A percentile compares a stretch with the other conserved stretches of the same genome.
These are phyloP conservation scores for Solanum pennellii DNA, from an alignment of 257 asterid species.

Conservation along the genomic window DNA sequence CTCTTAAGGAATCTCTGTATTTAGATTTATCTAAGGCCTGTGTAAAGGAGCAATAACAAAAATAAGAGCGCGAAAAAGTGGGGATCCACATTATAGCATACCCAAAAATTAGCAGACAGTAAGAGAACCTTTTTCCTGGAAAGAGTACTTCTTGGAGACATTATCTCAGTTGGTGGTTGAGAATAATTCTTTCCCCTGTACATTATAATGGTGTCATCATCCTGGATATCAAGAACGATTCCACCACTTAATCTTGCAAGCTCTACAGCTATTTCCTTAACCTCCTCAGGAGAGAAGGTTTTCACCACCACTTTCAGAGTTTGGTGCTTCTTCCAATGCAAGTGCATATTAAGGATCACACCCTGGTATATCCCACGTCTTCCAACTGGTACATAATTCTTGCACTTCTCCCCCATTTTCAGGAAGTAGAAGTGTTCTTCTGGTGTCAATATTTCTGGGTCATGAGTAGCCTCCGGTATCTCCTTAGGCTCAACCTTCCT, in stretches of 20 bases:
- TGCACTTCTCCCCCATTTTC: slow-evolving; percentile 91
- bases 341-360: slow-evolving; percentile 93
- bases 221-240: slow-evolving; percentile 90
- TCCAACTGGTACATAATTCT: slow-evolving; percentile 95
- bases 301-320: slow-evolving; percentile 81
- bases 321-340: slow-evolving; percentile 99
- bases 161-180: slow-evolving; percentile 97
- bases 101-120: not conserved
- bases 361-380: slow-evolving; percentile 92
- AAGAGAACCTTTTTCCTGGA: slow-evolving; percentile 71
- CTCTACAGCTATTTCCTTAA: slow-evolving; percentile 78
- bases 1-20: slow-evolving; percentile 79
- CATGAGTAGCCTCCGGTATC: slow-evolving; percentile 60
- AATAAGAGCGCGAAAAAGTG: not conserved
- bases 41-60: not conserved
- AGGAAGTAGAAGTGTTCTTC: slow-evolving; percentile 95
- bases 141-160: slow-evolving; percentile 87
- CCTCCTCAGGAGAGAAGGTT: slow-evolving; percentile 86
- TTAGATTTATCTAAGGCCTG: slow-evolving; percentile 97
- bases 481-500: slow-evolving; percentile 84
- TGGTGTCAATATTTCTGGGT: slow-evolving; percentile 96
- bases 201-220: slow-evolving; percentile 70
- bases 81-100: not conserved
- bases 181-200: slow-evolving; percentile 91
- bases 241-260: slow-evolving; percentile 93